These are phyloP conservation scores for Rhynchosporium graminicola DNA, from an alignment of 2,329 filamentous ascomycete genomes.

Conservation along the genomic window DNA sequence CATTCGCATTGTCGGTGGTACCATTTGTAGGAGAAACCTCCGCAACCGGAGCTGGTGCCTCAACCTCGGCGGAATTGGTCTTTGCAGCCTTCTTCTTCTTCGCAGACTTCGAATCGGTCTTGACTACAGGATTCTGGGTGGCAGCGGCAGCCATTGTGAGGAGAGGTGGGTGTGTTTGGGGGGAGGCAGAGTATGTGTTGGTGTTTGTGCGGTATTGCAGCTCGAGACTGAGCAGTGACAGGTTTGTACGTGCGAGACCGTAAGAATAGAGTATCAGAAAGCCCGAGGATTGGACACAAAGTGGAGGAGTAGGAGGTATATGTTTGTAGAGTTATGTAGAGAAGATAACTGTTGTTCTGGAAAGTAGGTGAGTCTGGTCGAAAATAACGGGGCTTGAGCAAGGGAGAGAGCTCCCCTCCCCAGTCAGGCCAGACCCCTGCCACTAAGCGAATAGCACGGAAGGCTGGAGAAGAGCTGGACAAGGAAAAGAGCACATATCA, in stretches of 20 bases:
- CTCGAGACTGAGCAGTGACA: conserved; percentile 21
- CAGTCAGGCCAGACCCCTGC: neutral
- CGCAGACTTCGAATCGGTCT: conserved; percentile 64
- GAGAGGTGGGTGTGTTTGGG: conserved; percentile 6
- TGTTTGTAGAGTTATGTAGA: neutral
- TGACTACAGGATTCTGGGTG: conserved; percentile 62
- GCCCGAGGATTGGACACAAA: conserved; percentile 8
- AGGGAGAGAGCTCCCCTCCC: too few species aligned
- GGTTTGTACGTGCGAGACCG: conserved; percentile 9
- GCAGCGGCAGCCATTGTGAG: conserved; percentile 63
- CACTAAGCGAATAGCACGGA: conserved; percentile 3
- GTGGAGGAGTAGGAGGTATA: neutral
- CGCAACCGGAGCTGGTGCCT: conserved; percentile 47
- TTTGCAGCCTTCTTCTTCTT: conserved; percentile 68
- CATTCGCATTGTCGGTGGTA: conserved; percentile 40
- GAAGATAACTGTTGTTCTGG: too few species aligned
- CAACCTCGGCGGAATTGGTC: conserved; percentile 57
- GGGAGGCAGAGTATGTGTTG: conserved; percentile 11
- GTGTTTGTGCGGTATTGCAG: conserved; percentile 17
- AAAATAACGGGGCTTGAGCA: neutral
- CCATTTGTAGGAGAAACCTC: conserved; percentile 53
- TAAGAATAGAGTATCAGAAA: conserved; percentile 8
- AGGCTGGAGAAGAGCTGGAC: neutral
- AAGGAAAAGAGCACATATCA: too few species aligned
- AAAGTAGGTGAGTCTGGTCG: conserved; percentile 5